Percentiles rank a stretch among this genome's conserved stretches.
Evolutionary conservation across 257 asterid species (phyloP).

Genomic region (Solanum chaucha): DNA sequence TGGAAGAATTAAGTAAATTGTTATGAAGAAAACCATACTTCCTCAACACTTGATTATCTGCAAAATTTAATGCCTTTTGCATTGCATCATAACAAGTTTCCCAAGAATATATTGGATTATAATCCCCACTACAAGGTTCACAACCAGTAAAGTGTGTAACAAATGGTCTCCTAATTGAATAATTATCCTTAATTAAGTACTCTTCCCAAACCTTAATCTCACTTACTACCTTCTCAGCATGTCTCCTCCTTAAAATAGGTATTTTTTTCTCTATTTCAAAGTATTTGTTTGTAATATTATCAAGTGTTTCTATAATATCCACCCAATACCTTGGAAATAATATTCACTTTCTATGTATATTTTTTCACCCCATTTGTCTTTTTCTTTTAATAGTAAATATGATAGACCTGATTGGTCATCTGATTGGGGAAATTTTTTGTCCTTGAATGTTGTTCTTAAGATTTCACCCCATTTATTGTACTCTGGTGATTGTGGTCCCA

Average conservation of each 20-base stretch:
- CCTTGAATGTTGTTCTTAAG: slow-evolving; percentile 7
- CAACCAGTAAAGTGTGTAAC: slow-evolving; percentile 33
- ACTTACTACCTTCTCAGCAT: slow-evolving; percentile 13
- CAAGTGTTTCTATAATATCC: slow-evolving; percentile 3
- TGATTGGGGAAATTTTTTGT: slow-evolving; percentile 4
- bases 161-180: slow-evolving; percentile 16
- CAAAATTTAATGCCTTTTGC: slow-evolving; percentile 32
- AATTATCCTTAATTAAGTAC: slow-evolving; percentile 3
- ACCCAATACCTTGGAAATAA: slow-evolving; percentile 21
- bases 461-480: slow-evolving; percentile 11
- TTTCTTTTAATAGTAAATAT: slow-evolving; percentile 11
- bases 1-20: slow-evolving; percentile 5
- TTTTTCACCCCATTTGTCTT: slow-evolving; percentile 15
- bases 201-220: background rate
- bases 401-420: slow-evolving; percentile 19
- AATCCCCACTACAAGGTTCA: slow-evolving; percentile 23
- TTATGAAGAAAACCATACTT: slow-evolving; percentile 17
- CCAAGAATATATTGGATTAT: slow-evolving; percentile 8
- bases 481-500: no score
- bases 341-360: slow-evolving; percentile 19
- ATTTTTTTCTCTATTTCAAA: slow-evolving; percentile 5
- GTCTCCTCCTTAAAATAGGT: slow-evolving; percentile 3
- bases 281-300: slow-evolving; percentile 4
- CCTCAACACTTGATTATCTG: slow-evolving; percentile 35
- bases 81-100: slow-evolving; percentile 21